A percentile compares a stretch with the other conserved stretches of the same genome.
Conservation (phyloP, 306 rosid species). For the Sindora glabra region DNA sequence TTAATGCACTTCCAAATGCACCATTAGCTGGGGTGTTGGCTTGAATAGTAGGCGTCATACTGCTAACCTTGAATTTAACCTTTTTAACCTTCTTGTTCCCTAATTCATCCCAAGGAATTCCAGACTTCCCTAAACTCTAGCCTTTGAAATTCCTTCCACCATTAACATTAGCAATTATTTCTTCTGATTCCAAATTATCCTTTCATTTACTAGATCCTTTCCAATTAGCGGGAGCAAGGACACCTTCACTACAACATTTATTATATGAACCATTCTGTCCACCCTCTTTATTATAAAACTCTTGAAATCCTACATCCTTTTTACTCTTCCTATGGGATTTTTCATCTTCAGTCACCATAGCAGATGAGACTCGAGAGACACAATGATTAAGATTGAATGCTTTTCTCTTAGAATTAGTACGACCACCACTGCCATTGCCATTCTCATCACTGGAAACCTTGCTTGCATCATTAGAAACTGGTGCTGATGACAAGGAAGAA, state of each 20-base stretch:
- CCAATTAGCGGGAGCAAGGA: constrained; percentile 93
- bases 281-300: constrained; percentile 44
- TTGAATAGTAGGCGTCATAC: constrained; percentile 68
- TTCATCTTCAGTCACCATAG: constrained; percentile 41
- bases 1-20: constrained; percentile 32
- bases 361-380: constrained; percentile 38
- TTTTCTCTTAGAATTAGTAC: constrained; percentile 54
- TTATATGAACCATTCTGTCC: constrained; percentile 35
- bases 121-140: constrained; percentile 41
- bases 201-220: constrained; percentile 50
- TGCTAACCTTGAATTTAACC: constrained; percentile 82
- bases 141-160: constrained; percentile 52
- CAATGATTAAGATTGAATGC: constrained; percentile 62
- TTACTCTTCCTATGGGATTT: constrained; percentile 29
- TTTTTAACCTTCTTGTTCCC: constrained; percentile 72
- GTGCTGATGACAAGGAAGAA: constrained; percentile 51
- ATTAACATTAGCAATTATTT: constrained; percentile 30
- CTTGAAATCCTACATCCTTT: constrained; percentile 44
- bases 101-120: constrained; percentile 42
- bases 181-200: constrained; percentile 38
- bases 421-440: constrained; percentile 47
- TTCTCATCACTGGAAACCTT: constrained; percentile 81
- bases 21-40: constrained; percentile 70
- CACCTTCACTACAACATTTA: constrained; percentile 73
- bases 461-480: constrained; percentile 61